Percentiles rank a stretch among this genome's conserved stretches.
These are phyloP conservation scores for Ascodesmis nigricans DNA, from an alignment of 495 filamentous ascomycete species.

Conservation along the genomic window DNA sequence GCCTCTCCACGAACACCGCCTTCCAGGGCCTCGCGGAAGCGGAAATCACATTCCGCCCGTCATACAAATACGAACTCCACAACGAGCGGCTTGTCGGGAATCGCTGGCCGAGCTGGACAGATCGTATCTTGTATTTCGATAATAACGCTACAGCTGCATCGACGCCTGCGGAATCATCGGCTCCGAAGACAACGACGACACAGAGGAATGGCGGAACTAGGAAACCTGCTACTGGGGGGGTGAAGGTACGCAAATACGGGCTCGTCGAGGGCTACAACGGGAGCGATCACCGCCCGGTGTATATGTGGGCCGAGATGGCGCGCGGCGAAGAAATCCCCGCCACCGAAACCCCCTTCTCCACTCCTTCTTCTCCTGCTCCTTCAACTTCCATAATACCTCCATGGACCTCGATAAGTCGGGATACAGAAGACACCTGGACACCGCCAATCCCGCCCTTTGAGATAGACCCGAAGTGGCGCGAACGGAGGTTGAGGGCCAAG, in stretches of 20 bases:
- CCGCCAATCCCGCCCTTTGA: slow-evolving; percentile 5
- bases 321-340: not conserved
- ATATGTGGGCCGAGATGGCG: slow-evolving; percentile 27
- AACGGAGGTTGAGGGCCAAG: slow-evolving; percentile 6
- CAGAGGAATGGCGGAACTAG: slow-evolving; percentile 12
- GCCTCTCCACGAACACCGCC: too few relatives aligned
- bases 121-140: slow-evolving; percentile 68
- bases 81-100: slow-evolving; percentile 43
- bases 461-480: slow-evolving; percentile 11
- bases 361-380: too few relatives aligned
- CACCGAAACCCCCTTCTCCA: too few relatives aligned
- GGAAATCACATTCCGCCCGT: slow-evolving; percentile 60
- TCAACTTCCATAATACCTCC: too few relatives aligned
- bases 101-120: slow-evolving; percentile 86
- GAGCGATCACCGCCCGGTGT: slow-evolving; percentile 54
- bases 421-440: not conserved
- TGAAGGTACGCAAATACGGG: slow-evolving; percentile 38
- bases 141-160: too few relatives aligned
- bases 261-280: slow-evolving; percentile 51
- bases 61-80: slow-evolving; percentile 51
- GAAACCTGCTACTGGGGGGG: slow-evolving; percentile 21
- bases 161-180: too few relatives aligned
- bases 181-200: too few relatives aligned
- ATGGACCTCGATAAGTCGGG: too few relatives aligned
- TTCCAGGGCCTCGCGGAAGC: slow-evolving; percentile 61